Percentiles rank a stretch among this genome's conserved stretches.
Conservation (phyloP, 2,329 filamentous ascomycete genomes). For the Fusarium redolens region DNA sequence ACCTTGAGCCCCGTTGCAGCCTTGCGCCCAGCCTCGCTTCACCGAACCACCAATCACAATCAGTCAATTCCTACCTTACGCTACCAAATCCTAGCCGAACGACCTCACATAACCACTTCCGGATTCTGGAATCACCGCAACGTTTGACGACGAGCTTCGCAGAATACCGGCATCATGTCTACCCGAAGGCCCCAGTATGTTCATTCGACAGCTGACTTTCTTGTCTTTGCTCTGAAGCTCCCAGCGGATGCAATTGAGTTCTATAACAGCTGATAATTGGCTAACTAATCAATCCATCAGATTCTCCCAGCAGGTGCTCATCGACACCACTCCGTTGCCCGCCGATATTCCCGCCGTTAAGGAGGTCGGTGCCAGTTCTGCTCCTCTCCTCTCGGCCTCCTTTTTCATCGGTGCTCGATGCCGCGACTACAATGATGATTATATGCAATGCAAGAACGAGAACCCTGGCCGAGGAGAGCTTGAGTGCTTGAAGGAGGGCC, state of each 20-base stretch:
- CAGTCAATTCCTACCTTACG: slow-evolving; percentile 55
- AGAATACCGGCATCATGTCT: slow-evolving; percentile 53
- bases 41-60: slow-evolving; percentile 51
- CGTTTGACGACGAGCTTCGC: slow-evolving; percentile 45
- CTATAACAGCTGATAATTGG: slow-evolving; percentile 30
- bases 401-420: slow-evolving; percentile 98
- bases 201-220: background rate
- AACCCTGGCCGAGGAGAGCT: slow-evolving; percentile 90
- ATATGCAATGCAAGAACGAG: slow-evolving; percentile 99
- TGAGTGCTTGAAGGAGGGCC: slow-evolving; percentile 95
- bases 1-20: slow-evolving; percentile 23
- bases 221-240: background rate
- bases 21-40: slow-evolving; percentile 48
- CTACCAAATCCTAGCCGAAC: slow-evolving; percentile 50
- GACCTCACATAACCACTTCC: slow-evolving; percentile 45
- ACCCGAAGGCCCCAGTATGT: slow-evolving; percentile 58
- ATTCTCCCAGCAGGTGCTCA: slow-evolving; percentile 93
- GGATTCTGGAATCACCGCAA: slow-evolving; percentile 45
- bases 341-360: slow-evolving; percentile 90
- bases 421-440: slow-evolving; percentile 97
- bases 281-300: slow-evolving; percentile 62
- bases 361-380: slow-evolving; percentile 93
- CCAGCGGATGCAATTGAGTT: slow-evolving; percentile 38
- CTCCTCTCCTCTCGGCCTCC: slow-evolving; percentile 88
- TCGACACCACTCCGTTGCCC: slow-evolving; percentile 96